A percentile compares a stretch with the other conserved stretches of the same genome.
phyloP scores from a whole-genome alignment of 208 protist genomes.

The Blastocrithidia nonstop region DNA sequence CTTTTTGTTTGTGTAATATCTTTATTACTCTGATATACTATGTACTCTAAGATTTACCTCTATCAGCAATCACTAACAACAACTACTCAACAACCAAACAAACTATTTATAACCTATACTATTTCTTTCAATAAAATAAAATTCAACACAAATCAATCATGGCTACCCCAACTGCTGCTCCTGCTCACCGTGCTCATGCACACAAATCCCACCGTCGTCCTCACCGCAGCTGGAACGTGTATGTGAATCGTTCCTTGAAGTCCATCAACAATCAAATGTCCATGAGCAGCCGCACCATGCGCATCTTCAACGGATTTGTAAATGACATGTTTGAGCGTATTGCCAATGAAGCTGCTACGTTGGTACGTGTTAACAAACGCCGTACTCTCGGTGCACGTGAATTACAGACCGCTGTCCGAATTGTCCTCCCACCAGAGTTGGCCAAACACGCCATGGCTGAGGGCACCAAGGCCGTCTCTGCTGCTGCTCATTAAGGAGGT shows the following conservation, averaged over 20 bases:
- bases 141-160: neutral
- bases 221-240: conserved; percentile 71
- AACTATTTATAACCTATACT: neutral
- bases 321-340: conserved; percentile 96
- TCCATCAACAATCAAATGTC: conserved; percentile 91
- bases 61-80: neutral
- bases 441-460: conserved; percentile 97
- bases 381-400: conserved; percentile 89
- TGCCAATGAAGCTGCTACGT: conserved; percentile 77
- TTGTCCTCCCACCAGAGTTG: conserved; percentile 94
- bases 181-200: conserved; percentile 9
- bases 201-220: conserved; percentile 38
- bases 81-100: neutral
- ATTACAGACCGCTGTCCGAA: conserved; percentile 92
- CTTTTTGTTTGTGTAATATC: neutral
- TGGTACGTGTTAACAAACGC: conserved; percentile 91
- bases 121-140: neutral
- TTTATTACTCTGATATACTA: neutral
- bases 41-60: neutral
- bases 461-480: conserved; percentile 93
- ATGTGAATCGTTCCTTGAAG: conserved; percentile 89
- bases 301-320: conserved; percentile 96
- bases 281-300: conserved; percentile 92
- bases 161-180: conserved; percentile 7
- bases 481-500: conserved; percentile 23